Percentiles rank a stretch among this genome's conserved stretches.
Evolutionary conservation across 805 yeast genomes (phyloP).

Genomic region (fission yeast (Schizosaccharomyces pombe)): ASM294v3 CU329670.1:2422001-2422500

Average conservation of each 20-base stretch:
- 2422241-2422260: slow-evolving; percentile 43
- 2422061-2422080: slow-evolving; percentile 46
- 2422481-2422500: slow-evolving; percentile 37
- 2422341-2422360: background rate
- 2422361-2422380: slow-evolving; percentile 14
- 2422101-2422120: slow-evolving; percentile 42
- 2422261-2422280: slow-evolving; percentile 37
- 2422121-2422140: slow-evolving; percentile 24
- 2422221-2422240: slow-evolving; percentile 55
- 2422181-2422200: slow-evolving; percentile 23
- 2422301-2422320: slow-evolving; percentile 29
- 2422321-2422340: slow-evolving; percentile 15
- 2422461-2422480: slow-evolving; percentile 44
- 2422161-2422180: slow-evolving; percentile 23
- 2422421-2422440: slow-evolving; percentile 24
- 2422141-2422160: slow-evolving; percentile 30
- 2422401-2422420: slow-evolving; percentile 21
- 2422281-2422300: slow-evolving; percentile 34
- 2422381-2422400: slow-evolving; percentile 21
- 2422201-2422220: slow-evolving; percentile 13
- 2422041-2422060: slow-evolving; percentile 43
- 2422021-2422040: slow-evolving; percentile 50
- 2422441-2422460: slow-evolving; percentile 24
- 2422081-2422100: slow-evolving; percentile 52
- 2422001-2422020: slow-evolving; percentile 44